phyloP scores from a whole-genome alignment of 2,329 filamentous ascomycete genomes.

The Ophiostoma angusticollis region DNA sequence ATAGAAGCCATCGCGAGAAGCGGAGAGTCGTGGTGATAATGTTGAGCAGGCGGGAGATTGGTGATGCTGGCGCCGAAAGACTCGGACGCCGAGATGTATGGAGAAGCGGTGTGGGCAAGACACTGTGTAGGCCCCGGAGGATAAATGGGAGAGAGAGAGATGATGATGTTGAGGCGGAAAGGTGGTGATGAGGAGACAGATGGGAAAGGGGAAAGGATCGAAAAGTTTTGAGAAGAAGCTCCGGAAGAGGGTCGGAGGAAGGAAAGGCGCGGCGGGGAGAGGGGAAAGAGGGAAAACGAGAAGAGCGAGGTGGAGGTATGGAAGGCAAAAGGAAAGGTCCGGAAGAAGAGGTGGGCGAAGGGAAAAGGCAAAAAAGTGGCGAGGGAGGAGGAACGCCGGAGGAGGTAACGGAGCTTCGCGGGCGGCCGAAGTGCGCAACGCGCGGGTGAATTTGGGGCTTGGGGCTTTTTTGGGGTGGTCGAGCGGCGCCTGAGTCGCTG shows the following conservation, averaged over 20 bases:
- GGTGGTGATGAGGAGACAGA: constrained; percentile 1
- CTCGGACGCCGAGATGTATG: neutral
- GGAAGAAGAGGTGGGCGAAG: constrained; percentile 10
- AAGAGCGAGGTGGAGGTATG: constrained; percentile 8
- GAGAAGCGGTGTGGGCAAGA: too few species aligned
- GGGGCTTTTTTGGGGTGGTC: constrained; percentile 1
- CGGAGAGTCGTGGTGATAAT: neutral
- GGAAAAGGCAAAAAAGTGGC: constrained; percentile 1
- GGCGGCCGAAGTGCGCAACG: constrained; percentile 7
- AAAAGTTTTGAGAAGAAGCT: neutral
- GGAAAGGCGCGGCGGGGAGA: neutral
- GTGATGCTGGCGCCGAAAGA: neutral
- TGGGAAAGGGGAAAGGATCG: neutral
- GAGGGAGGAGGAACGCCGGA: constrained; percentile 6
- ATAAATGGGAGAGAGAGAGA: neutral
- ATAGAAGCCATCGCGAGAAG: constrained; percentile 29
- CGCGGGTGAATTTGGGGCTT: constrained; percentile 3
- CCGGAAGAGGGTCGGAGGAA: neutral
- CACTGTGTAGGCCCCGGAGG: neutral
- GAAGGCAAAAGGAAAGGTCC: constrained; percentile 10
- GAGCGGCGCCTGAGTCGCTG: too few species aligned
- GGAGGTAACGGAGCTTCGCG: constrained; percentile 10
- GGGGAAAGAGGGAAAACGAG: constrained; percentile 1
- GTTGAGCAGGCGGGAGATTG: neutral
- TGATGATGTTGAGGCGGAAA: neutral